Evolutionary conservation across 2,329 filamentous ascomycete species (phyloP), one percentile per base, ranked within the genome.

Genomic region (Aspergillaceae sp.): DNA sequence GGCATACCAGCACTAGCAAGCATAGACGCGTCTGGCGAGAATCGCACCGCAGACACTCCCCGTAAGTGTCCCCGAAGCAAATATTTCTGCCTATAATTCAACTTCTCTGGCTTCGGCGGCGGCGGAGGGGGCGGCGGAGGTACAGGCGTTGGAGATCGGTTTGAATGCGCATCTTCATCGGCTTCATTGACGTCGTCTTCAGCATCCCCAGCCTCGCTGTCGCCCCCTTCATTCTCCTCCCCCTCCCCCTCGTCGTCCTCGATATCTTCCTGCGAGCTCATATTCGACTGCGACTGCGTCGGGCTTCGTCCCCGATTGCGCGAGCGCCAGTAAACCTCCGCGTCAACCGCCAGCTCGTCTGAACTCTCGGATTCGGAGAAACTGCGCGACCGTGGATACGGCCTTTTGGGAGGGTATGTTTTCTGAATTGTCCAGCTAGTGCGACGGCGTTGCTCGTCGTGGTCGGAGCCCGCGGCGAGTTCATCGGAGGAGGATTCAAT

Each of bases 21-120:
- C 81, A 86, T 92, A 30, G 79, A 78, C 4, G 89, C 88, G 68
- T 96, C 84, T 0, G 91, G 92, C 1, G 90, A 96, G 68, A 96
- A 94, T 57, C 86, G 86, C 42, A 94, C 87, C 45, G 87, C 83
- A 2, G 90, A 86, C 1, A 97, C 80, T 26, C 87, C 83, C 49
- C 83, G 82, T 42, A 79, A 76, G 69, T 97, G 91, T 2, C 89
- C 90, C 50, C 76, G 78, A 19, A 96, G 76, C 19, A 84, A 77
- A 52, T 90, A 78, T 44, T 81, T 79, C 32, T 82, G 77, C 37
- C 72, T 77, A 70, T 89, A 94, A 61, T 84, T 75, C 10, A 89
- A 76, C 27, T 67, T 69, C 26, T 74, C 72, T 3, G 80, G 77
- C 50, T 80, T 75, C 27, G 63, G 66, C 8, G 69, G 70, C 38